Evolutionary conservation across 768 basidiomycete species (phyloP).

Genomic region (Phlebiopsis gigantea): DNA sequence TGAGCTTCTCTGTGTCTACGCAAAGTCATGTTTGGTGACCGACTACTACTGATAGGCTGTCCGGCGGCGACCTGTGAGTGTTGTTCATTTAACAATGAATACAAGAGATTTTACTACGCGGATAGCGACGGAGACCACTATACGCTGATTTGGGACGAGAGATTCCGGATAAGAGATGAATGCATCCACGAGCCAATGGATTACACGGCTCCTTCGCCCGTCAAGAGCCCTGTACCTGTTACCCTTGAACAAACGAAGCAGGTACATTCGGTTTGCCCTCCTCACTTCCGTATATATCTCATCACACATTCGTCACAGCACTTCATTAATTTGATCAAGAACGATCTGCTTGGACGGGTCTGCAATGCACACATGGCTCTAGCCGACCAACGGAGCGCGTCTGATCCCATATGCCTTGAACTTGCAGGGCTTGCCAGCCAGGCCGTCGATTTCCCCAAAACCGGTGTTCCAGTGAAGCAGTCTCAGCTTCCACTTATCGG

Average conservation of each 20-base stretch:
- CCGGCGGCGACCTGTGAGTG: conserved; percentile 9
- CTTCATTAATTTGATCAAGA: conserved; percentile 8
- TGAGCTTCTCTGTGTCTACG: neutral
- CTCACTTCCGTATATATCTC: neutral
- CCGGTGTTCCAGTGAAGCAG: conserved; percentile 1
- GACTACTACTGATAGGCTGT: neutral
- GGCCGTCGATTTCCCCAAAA: conserved; percentile 13
- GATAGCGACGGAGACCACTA: conserved; percentile 10
- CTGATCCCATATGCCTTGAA: neutral
- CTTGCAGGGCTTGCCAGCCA: conserved; percentile 7
- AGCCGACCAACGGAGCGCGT: conserved; percentile 1
- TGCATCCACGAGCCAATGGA: conserved; percentile 9
- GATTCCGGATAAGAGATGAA: conserved; percentile 1
- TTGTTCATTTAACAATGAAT: neutral
- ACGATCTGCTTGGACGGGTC: conserved; percentile 10
- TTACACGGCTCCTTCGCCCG: conserved; percentile 4
- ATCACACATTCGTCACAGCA: neutral
- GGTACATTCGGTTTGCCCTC: no score
- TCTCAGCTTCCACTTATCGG: neutral
- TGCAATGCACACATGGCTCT: conserved; percentile 14
- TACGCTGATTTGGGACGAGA: conserved; percentile 7
- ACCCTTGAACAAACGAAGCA: conserved; percentile 12
- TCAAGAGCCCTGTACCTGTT: neutral
- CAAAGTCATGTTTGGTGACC: neutral
- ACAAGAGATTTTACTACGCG: neutral